Percentiles rank a stretch among this genome's conserved stretches.
phyloP scores from a whole-genome alignment of 768 basidiomycete genomes.

The Amanita rimosa region DNA sequence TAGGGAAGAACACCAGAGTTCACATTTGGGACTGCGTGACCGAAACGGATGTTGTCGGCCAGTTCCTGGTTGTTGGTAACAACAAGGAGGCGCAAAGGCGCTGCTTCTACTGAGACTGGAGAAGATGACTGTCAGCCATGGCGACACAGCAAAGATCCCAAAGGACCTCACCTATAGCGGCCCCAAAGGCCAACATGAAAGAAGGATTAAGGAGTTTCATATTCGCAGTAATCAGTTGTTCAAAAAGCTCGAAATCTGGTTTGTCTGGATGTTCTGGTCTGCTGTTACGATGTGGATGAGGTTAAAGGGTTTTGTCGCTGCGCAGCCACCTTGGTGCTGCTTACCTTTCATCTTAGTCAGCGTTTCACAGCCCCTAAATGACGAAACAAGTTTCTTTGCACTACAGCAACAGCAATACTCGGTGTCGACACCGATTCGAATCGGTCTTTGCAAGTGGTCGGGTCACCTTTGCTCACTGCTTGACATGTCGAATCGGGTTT shows the following conservation, averaged over 20 bases:
- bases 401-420: no score
- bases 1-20: constrained; percentile 12
- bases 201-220: constrained; percentile 1
- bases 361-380: neutral
- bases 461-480: neutral
- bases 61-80: constrained; percentile 14
- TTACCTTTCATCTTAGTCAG: neutral
- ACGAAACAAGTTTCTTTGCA: no score
- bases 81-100: constrained; percentile 6
- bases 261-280: no score
- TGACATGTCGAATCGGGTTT: no score
- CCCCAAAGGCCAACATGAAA: neutral
- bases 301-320: neutral
- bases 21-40: constrained; percentile 22
- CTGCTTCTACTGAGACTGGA: neutral
- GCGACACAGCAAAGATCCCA: neutral
- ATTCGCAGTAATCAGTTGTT: neutral
- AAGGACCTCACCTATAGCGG: neutral
- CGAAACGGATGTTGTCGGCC: constrained; percentile 22
- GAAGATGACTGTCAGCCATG: neutral
- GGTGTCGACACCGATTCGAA: no score
- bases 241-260: neutral
- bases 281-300: neutral
- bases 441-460: no score
- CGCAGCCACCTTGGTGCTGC: neutral